phyloP scores from a whole-genome alignment of 78 protist species.

The Chrysochromulina tobinii region DNA sequence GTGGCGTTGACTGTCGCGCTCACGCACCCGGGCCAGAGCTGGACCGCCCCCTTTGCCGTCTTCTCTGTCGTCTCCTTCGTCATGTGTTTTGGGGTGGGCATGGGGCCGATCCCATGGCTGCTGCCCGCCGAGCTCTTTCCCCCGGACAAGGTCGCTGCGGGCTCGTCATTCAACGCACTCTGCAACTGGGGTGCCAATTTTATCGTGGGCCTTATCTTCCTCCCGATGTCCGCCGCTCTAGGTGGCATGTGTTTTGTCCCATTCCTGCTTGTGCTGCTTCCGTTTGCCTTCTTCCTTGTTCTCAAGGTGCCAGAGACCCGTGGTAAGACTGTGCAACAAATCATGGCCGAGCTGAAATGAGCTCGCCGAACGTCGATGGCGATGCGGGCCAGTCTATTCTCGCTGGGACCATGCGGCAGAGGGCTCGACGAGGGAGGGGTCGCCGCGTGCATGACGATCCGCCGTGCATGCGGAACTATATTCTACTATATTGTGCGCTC shows the following conservation, averaged over 20 bases:
- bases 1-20: background rate
- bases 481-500: too few relatives aligned
- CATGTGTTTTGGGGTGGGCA: background rate
- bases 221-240: background rate
- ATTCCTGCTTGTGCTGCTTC: too few relatives aligned
- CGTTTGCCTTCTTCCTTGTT: too few relatives aligned
- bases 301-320: too few relatives aligned
- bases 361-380: too few relatives aligned
- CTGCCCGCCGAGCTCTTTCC: slow-evolving; percentile 6
- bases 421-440: too few relatives aligned
- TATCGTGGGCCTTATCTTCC: background rate
- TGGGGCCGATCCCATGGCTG: slow-evolving; percentile 19
- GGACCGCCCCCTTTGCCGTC: background rate
- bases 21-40: background rate
- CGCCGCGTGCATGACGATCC: too few relatives aligned
- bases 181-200: background rate
- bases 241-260: background rate
- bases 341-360: too few relatives aligned
- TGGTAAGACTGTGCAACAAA: too few relatives aligned
- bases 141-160: background rate
- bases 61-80: background rate
- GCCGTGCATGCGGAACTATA: too few relatives aligned
- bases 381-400: too few relatives aligned
- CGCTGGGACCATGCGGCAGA: too few relatives aligned
- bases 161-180: background rate